Percentiles rank a stretch among this genome's conserved stretches.
These are phyloP conservation scores for Aquilaria yunnanensis DNA, from an alignment of 345 rosid genomes.

Conservation along the genomic window DNA sequence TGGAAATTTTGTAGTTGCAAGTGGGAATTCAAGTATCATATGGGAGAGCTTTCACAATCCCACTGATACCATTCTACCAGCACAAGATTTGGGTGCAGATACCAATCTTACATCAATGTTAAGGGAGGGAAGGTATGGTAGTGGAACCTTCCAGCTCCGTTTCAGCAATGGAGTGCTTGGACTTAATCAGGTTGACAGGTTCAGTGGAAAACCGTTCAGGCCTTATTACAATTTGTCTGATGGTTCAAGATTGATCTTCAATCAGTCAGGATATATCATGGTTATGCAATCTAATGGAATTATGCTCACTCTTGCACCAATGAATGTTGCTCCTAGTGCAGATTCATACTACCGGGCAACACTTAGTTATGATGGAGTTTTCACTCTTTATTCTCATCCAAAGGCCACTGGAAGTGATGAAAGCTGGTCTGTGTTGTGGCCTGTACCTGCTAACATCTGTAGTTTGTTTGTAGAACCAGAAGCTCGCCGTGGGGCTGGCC, in stretches of 20 bases:
- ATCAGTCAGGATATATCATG: constrained; percentile 15
- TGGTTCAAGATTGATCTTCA: constrained; percentile 13
- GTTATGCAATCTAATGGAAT: constrained; percentile 1
- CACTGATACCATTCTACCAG: constrained; percentile 31
- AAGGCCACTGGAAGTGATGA: constrained; percentile 13
- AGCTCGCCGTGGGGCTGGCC: constrained; percentile 6
- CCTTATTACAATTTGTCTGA: constrained; percentile 15
- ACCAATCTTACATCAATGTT: constrained; percentile 12
- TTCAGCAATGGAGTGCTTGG: constrained; percentile 15
- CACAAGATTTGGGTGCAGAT: constrained; percentile 21
- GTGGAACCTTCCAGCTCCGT: constrained; percentile 25
- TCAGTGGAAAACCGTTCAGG: constrained; percentile 4
- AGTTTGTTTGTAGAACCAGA: neutral
- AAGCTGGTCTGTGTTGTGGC: constrained; percentile 10
- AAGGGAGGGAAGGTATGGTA: constrained; percentile 11
- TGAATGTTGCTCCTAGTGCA: neutral
- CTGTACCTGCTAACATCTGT: constrained; percentile 14
- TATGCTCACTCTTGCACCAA: neutral
- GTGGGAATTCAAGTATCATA: neutral
- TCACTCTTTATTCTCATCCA: constrained; percentile 14
- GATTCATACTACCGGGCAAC: constrained; percentile 21
- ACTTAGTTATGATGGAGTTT: constrained; percentile 21
- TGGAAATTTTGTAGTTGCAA: constrained; percentile 29
- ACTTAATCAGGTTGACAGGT: constrained; percentile 18
- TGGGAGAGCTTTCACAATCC: constrained; percentile 39